These are phyloP conservation scores for Chrysosporium queenslandicum DNA, from an alignment of 2,329 filamentous ascomycete species.

Conservation along the genomic window DNA sequence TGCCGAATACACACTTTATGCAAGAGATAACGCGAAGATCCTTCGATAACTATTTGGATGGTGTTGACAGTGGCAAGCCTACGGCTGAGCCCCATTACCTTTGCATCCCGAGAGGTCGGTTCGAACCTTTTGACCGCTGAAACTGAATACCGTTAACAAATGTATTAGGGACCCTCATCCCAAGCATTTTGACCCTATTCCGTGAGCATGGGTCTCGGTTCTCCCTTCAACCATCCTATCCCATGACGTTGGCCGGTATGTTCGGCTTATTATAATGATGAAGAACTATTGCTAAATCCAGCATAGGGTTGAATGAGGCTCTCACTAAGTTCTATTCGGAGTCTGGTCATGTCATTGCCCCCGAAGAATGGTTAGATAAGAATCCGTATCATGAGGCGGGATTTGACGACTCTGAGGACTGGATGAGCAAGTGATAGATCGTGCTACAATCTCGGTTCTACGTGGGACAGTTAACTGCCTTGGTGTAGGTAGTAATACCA, in stretches of 20 bases:
- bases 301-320: conserved; percentile 14
- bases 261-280: not conserved
- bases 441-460: conserved; percentile 1
- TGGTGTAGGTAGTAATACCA: too few relatives aligned
- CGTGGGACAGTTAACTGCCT: too few relatives aligned
- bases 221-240: conserved; percentile 17
- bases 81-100: conserved; percentile 15
- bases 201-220: conserved; percentile 15
- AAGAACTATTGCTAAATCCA: conserved; percentile 6
- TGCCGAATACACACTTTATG: conserved; percentile 19
- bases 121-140: not conserved
- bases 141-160: conserved; percentile 5
- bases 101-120: conserved; percentile 15
- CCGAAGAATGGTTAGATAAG: conserved; percentile 15
- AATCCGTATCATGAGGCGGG: conserved; percentile 15
- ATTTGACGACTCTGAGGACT: conserved; percentile 15
- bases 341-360: conserved; percentile 9
- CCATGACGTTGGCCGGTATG: conserved; percentile 17
- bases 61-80: conserved; percentile 12
- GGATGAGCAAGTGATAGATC: conserved; percentile 15
- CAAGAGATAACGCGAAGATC: conserved; percentile 16
- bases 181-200: conserved; percentile 12
- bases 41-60: conserved; percentile 15
- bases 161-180: conserved; percentile 14
- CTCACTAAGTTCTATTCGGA: conserved; percentile 16